A percentile compares a stretch with the other conserved stretches of the same genome.
phyloP scores from a whole-genome alignment of 257 asterid genomes.

The Solanum etuberosum region DNA sequence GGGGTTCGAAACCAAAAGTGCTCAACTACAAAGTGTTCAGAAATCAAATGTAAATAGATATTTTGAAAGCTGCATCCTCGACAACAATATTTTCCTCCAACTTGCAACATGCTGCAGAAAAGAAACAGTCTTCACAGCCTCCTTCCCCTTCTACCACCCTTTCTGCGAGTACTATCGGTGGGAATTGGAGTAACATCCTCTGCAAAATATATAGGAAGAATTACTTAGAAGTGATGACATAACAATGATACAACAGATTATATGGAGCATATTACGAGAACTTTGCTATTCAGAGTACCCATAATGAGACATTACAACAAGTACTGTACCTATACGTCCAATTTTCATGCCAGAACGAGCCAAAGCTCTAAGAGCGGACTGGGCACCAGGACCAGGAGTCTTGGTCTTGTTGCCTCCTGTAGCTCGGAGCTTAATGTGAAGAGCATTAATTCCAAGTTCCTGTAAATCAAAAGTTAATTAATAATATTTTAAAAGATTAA shows the following conservation, averaged over 20 bases:
- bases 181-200: constrained; percentile 95
- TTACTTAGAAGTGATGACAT: background rate
- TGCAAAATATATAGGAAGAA: constrained; percentile 6
- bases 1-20: background rate
- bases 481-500: background rate
- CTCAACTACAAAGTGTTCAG: background rate
- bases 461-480: background rate
- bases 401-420: constrained; percentile 93
- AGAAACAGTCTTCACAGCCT: constrained; percentile 33
- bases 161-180: constrained; percentile 81
- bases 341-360: constrained; percentile 96
- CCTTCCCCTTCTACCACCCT: constrained; percentile 94
- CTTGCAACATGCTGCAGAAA: background rate
- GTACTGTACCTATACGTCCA: constrained; percentile 69
- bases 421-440: constrained; percentile 85
- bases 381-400: constrained; percentile 97
- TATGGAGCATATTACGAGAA: background rate
- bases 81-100: background rate
- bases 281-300: background rate
- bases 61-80: background rate
- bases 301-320: background rate
- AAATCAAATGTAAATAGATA: background rate
- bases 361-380: constrained; percentile 85
- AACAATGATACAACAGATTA: background rate
- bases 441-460: constrained; percentile 84